A percentile compares a stretch with the other conserved stretches of the same genome.
Conservation (phyloP, 805 yeast genomes). For the Aciculoconidium aculeatum region DNA sequence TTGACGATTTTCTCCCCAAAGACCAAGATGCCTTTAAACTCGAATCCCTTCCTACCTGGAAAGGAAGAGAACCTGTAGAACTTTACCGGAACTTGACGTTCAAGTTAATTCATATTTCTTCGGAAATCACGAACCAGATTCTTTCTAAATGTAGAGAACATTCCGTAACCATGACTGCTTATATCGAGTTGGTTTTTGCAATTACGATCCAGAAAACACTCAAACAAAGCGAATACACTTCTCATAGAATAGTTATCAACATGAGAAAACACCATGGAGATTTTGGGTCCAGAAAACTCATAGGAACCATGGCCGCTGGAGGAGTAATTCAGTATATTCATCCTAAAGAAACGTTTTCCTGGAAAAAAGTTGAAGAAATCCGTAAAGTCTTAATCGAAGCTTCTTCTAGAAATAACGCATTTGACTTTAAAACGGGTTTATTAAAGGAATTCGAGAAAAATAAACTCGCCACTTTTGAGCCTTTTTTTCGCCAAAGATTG, state of each 20-base stretch:
- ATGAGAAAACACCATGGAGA: slow-evolving; percentile 20
- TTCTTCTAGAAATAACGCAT: no score
- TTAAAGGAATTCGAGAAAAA: no score
- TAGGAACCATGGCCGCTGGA: slow-evolving; percentile 28
- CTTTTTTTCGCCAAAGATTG: no score
- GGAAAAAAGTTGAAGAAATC: slow-evolving; percentile 26
- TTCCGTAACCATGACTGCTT: slow-evolving; percentile 29
- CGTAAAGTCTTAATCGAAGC: slow-evolving; percentile 1
- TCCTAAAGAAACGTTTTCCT: slow-evolving; percentile 24
- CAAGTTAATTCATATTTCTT: slow-evolving; percentile 22
- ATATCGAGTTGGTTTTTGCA: slow-evolving; percentile 20
- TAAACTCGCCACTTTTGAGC: no score
- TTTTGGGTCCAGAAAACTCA: slow-evolving; percentile 11
- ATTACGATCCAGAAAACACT: slow-evolving; percentile 23
- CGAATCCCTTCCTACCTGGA: slow-evolving; percentile 22
- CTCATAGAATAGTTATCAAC: slow-evolving; percentile 26
- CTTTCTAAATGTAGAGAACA: slow-evolving; percentile 22
- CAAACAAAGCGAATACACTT: slow-evolving; percentile 18
- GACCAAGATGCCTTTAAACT: no score
- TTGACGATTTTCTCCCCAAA: slow-evolving; percentile 24
- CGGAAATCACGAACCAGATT: slow-evolving; percentile 17
- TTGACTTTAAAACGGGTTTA: no score
- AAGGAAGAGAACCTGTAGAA: slow-evolving; percentile 20
- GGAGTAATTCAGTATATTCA: slow-evolving; percentile 27
- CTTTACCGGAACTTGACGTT: slow-evolving; percentile 15